Percentiles rank a stretch among this genome's conserved stretches.
These are phyloP conservation scores for Kazachstania viticola DNA, from an alignment of 805 yeast species.

Conservation along the genomic window DNA sequence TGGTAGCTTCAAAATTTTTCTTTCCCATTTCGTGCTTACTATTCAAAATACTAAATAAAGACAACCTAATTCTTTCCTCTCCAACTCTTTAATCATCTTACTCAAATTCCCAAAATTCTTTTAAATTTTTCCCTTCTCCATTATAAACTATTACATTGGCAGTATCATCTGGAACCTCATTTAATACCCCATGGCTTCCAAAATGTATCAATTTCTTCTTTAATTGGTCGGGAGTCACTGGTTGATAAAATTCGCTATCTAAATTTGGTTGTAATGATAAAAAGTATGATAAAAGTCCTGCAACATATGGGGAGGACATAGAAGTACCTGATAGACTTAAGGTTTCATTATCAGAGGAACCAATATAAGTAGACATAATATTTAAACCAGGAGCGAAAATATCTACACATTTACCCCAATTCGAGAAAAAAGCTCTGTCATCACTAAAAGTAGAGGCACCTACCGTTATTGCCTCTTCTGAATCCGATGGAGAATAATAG, in stretches of 20 bases:
- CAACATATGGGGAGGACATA: slow-evolving; percentile 96
- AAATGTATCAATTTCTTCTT: slow-evolving; percentile 61
- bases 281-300: slow-evolving; percentile 82
- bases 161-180: slow-evolving; percentile 57
- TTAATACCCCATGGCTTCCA: slow-evolving; percentile 47
- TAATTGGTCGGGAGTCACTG: slow-evolving; percentile 53
- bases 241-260: slow-evolving; percentile 48
- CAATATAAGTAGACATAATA: slow-evolving; percentile 72
- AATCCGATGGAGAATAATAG: slow-evolving; percentile 79
- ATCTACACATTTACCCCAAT: slow-evolving; percentile 91
- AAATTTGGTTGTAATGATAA: slow-evolving; percentile 71
- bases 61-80: too few relatives aligned
- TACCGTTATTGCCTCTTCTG: slow-evolving; percentile 74
- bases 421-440: slow-evolving; percentile 86
- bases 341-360: slow-evolving; percentile 52
- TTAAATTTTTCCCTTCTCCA: slow-evolving; percentile 66
- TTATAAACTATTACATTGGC: slow-evolving; percentile 68
- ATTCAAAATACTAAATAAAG: too few relatives aligned
- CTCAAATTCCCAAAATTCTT: slow-evolving; percentile 45
- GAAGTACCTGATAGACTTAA: slow-evolving; percentile 88
- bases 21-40: too few relatives aligned
- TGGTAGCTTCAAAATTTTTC: too few relatives aligned
- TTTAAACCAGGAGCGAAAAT: slow-evolving; percentile 93
- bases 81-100: too few relatives aligned
- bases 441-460: slow-evolving; percentile 89